Evolutionary conservation across 306 rosid species (phyloP), one percentile per base, ranked within the genome.

Genomic region (Castanea sativa): DNA sequence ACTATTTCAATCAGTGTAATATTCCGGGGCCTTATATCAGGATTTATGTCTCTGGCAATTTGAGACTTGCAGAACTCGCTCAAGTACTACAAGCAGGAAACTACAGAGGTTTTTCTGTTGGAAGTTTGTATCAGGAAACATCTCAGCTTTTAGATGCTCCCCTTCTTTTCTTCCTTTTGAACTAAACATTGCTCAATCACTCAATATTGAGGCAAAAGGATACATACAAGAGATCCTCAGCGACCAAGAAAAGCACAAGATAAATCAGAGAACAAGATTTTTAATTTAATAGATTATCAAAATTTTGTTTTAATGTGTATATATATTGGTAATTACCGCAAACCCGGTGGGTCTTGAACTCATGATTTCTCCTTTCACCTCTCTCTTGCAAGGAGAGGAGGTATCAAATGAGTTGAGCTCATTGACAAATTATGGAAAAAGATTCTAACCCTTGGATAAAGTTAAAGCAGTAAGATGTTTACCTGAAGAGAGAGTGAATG

Each of bases 401-500:
- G 53, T 49, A 16, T 49, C 53, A 49, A 10, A 2, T 49, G 53
- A 49, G 16, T 49, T 49, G 53, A 49, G 53, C 16, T 12, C 53
- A 49, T 49, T 49, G 53, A 13, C 16, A 49, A 49, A 49, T 49
- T 12, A 49, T 49, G 14, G 53, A 49, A 12, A 11, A 49, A 29
- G 68, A 30, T 57, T 11, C 13, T 3, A 35, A 67, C 80, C 33
- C 51, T 3, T 21, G 6, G 6, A 15, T 21, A 33, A 19, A 69
- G 32, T 45, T 61, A 14, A 63, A 5, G 23, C 23, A 35, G 45
- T 41, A 51, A n/a, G 70, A 3, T 20, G 38, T 32, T 82, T 83
- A 96, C 99, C 98, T 93, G 92, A 96, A 96, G 74, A 93, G 99
- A 75, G 99, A 87, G 68, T 96, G 99, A 83, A 93, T 93, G 77